Percentiles rank a stretch among this genome's conserved stretches.
Evolutionary conservation across 192 early-diverging fungal species (phyloP).

Genomic region (Gonapodya sp.): DNA sequence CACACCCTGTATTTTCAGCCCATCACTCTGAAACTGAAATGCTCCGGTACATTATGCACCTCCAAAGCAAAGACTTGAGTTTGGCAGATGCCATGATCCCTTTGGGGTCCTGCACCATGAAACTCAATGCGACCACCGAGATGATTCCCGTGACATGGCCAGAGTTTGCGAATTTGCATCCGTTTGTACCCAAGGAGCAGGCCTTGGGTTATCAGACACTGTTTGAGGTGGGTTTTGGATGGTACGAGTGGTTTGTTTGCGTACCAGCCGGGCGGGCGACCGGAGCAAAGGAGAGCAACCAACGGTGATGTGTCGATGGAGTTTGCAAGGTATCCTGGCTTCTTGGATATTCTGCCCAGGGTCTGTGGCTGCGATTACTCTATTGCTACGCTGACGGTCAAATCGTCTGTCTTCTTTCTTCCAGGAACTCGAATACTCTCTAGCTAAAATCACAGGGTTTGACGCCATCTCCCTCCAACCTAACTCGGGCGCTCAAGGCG

Average conservation of each 20-base stretch:
- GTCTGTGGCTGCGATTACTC: not conserved
- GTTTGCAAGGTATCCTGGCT: not conserved
- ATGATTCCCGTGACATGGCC: conserved; percentile 99
- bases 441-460: conserved; percentile 89
- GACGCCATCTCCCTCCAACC: conserved; percentile 90
- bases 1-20: conserved; percentile 88
- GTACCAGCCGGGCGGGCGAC: too few species aligned
- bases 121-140: conserved; percentile 97
- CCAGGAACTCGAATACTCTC: conserved; percentile 76
- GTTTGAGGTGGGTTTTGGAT: conserved; percentile 33
- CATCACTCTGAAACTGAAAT: conserved; percentile 98
- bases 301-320: too few species aligned
- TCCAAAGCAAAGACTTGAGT: conserved; percentile 98
- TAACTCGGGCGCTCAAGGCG: conserved; percentile 98
- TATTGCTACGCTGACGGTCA: too few species aligned
- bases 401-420: not conserved
- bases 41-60: conserved; percentile 88
- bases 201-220: conserved; percentile 86
- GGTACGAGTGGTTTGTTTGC: not conserved
- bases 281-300: too few species aligned
- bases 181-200: conserved; percentile 91
- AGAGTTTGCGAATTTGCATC: conserved; percentile 90
- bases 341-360: not conserved
- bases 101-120: conserved; percentile 98
- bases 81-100: conserved; percentile 98